Evolutionary conservation across 352 stramenopile genomes (phyloP).

Genomic region (Pythium rhizo-oryzae): DNA sequence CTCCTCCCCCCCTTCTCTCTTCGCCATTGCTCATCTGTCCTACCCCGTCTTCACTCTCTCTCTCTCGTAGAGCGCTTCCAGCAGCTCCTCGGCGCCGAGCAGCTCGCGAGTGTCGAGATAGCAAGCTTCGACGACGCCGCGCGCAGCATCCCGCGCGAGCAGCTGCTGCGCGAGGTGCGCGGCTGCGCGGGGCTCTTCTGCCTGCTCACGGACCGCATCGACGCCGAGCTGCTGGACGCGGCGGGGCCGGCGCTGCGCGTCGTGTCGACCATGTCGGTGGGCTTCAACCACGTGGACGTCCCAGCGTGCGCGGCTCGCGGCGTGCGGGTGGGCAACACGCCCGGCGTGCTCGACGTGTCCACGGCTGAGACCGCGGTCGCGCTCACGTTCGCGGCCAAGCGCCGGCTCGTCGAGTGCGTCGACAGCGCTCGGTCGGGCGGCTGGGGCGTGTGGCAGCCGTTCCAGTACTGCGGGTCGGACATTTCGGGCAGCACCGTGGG

Average conservation of each 20-base stretch:
- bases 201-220: constrained; percentile 51
- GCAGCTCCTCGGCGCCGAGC: constrained; percentile 15
- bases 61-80: constrained; percentile 17
- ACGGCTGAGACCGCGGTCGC: constrained; percentile 53
- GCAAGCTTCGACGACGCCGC: constrained; percentile 28
- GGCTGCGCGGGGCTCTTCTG: constrained; percentile 44
- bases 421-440: constrained; percentile 60
- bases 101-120: constrained; percentile 12
- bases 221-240: constrained; percentile 46
- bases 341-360: constrained; percentile 70
- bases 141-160: constrained; percentile 25
- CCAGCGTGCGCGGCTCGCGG: constrained; percentile 45
- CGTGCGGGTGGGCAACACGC: constrained; percentile 69
- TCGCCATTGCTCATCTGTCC: neutral
- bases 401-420: constrained; percentile 54
- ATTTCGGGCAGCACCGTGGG: constrained; percentile 59
- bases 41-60: neutral
- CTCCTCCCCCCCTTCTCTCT: neutral
- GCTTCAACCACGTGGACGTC: constrained; percentile 82
- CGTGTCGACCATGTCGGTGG: constrained; percentile 73
- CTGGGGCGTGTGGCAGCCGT: constrained; percentile 62
- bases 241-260: constrained; percentile 43
- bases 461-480: constrained; percentile 57
- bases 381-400: constrained; percentile 49
- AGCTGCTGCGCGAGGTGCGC: constrained; percentile 38